phyloP scores from a whole-genome alignment of 2,329 filamentous ascomycete genomes.

The Colletotrichum higginsianum region DNA sequence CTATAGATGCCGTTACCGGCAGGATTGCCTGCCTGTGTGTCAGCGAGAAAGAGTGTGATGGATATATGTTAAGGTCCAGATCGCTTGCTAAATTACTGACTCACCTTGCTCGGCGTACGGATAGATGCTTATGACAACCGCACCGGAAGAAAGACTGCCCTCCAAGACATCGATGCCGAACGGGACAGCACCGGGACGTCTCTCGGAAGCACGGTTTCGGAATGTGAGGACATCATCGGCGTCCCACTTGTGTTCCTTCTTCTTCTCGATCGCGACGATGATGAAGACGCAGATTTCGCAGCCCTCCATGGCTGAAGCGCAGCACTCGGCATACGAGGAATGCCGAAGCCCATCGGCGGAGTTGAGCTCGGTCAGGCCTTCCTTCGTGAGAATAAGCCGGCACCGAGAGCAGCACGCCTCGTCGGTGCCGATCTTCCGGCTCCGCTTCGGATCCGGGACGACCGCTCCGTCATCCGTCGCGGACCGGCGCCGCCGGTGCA shows the following conservation, averaged over 20 bases:
- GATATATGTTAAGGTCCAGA: no score
- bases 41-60: no score
- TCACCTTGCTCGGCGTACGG: slow-evolving; percentile 27
- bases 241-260: neutral
- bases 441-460: neutral
- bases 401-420: slow-evolving; percentile 9
- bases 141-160: neutral
- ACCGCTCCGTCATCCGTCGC: neutral
- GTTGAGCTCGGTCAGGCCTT: slow-evolving; percentile 18
- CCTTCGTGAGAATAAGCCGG: slow-evolving; percentile 13
- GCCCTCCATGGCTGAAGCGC: neutral
- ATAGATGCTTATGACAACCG: neutral
- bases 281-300: slow-evolving; percentile 21
- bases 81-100: no score
- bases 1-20: neutral
- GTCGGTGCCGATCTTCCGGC: neutral
- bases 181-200: neutral
- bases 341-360: slow-evolving; percentile 15
- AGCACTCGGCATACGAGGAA: neutral
- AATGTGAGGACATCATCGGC: neutral
- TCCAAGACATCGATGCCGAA: slow-evolving; percentile 12
- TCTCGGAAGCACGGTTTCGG: slow-evolving; percentile 12
- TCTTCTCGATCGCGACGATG: neutral
- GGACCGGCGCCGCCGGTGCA: neutral
- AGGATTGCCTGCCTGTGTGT: neutral